These are phyloP conservation scores for Mycena crocata DNA, from an alignment of 768 basidiomycete species.

Conservation along the genomic window DNA sequence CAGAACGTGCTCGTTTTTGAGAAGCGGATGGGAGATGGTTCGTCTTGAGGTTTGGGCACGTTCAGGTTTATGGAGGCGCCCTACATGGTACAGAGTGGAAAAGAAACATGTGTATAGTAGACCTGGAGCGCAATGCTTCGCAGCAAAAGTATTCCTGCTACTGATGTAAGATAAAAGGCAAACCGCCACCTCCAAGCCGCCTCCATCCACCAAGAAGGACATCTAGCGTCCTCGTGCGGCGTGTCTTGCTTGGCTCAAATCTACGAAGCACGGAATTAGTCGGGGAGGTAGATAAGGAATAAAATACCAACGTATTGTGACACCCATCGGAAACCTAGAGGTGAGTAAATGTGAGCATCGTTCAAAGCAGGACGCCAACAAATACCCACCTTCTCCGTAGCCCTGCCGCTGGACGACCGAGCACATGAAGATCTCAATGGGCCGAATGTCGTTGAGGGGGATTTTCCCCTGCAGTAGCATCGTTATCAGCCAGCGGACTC, in stretches of 20 bases:
- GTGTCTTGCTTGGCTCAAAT: constrained; percentile 45
- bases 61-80: no score
- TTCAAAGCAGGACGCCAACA: background rate
- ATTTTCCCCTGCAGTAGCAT: constrained; percentile 83
- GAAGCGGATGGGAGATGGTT: no score
- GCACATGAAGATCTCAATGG: constrained; percentile 99
- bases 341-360: constrained; percentile 19
- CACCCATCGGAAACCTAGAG: constrained; percentile 90
- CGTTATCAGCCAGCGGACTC: background rate
- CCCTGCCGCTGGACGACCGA: constrained; percentile 99
- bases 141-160: constrained; percentile 14
- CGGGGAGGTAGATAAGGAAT: background rate
- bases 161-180: constrained; percentile 23
- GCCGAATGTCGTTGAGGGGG: constrained; percentile 94
- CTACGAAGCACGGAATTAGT: constrained; percentile 37
- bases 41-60: no score
- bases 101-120: constrained; percentile 1
- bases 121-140: constrained; percentile 7
- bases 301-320: constrained; percentile 88
- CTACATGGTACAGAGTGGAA: constrained; percentile 19
- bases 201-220: constrained; percentile 8
- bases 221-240: constrained; percentile 11
- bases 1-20: no score
- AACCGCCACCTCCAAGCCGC: background rate
- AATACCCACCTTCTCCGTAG: constrained; percentile 87